Evolutionary conservation across 495 filamentous ascomycete genomes (phyloP).

Genomic region (Penicillium pancosmium): DNA sequence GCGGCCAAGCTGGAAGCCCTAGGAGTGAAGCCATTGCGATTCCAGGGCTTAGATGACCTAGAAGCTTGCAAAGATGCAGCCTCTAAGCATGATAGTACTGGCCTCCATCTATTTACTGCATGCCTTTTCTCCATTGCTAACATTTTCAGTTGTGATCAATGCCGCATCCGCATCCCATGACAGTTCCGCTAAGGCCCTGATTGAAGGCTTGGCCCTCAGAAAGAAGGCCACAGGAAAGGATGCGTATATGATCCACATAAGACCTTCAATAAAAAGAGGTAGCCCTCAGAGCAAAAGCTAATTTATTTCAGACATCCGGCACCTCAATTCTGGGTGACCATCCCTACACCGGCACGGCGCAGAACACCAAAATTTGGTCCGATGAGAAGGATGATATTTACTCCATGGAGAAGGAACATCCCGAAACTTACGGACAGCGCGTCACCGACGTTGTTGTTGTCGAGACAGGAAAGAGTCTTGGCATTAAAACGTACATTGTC

Average conservation of each 20-base stretch:
- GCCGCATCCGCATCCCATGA: conserved; percentile 7
- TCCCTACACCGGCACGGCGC: conserved; percentile 36
- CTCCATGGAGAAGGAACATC: conserved; percentile 36
- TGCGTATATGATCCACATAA: conserved; percentile 1
- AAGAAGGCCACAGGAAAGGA: conserved; percentile 3
- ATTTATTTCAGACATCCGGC: conserved; percentile 46
- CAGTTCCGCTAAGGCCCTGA: conserved; percentile 1
- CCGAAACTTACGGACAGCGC: conserved; percentile 49
- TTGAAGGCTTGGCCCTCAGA: conserved; percentile 2
- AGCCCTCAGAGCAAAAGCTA: neutral
- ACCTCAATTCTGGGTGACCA: conserved; percentile 51
- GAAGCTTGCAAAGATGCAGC: conserved; percentile 5
- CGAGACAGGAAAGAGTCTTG: conserved; percentile 35
- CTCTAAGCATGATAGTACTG: conserved; percentile 2
- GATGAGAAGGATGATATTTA: conserved; percentile 48
- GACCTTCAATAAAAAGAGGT: neutral
- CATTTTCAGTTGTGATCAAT: conserved; percentile 10
- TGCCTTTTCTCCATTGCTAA: too few species aligned
- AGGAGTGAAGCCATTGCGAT: neutral
- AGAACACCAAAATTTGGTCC: conserved; percentile 37
- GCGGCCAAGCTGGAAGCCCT: neutral
- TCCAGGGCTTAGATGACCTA: conserved; percentile 3
- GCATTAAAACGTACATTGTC: conserved; percentile 50
- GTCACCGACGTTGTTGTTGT: conserved; percentile 51
- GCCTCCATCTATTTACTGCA: neutral